Evolutionary conservation across 371 early-diverging fungal genomes (phyloP), one percentile per base, ranked within the genome.

Genomic region (Apophysomyces ossiformis): DNA sequence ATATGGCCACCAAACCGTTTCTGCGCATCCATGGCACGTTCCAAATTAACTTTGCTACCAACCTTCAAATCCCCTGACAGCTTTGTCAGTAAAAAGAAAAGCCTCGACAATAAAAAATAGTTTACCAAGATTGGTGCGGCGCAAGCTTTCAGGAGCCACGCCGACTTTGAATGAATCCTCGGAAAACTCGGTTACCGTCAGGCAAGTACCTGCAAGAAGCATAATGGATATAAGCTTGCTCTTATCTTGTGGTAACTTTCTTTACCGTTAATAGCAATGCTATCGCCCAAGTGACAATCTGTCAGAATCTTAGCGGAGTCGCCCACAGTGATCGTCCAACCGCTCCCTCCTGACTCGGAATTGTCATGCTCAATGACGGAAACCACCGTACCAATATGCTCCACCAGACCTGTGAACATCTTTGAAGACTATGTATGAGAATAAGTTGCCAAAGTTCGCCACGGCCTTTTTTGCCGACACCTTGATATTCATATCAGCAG

Each of bases 351-450:
- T 0, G 92, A 86, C 65, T 81, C 86, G 0, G 90, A 82, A 13
- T 76, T 84, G 72, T 96, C 96, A 59, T 87, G 75, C 39, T 81
- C 82, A 21, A 79, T 73, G 46, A 94, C 84, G 68, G 83, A 77
- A 64, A 73, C 70, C 39, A 98, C 90, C 43, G 71, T 86, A 68
- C 97, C 99, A 75, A 96, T 89, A 63, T 79, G 75, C 76, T 98
- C 99, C 58, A 98, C 94, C 58, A 98, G 93, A 50, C 99, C 99
- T 5, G 98, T 98, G 74, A 98, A 98, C 96, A 98, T 97, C 67
- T 58, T 50, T 26, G 32, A 26, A 1, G 32, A 26, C 32, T 26
- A 26, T 26, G 32, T 26, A 26, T 26, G 32, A 26, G 32, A 26
- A 26, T 26, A 26, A 26, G 32, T 26, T 26, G 32, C 1, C 32